Conservation (phyloP, 768 basidiomycete species). For the Lactarius sp. region DNA sequence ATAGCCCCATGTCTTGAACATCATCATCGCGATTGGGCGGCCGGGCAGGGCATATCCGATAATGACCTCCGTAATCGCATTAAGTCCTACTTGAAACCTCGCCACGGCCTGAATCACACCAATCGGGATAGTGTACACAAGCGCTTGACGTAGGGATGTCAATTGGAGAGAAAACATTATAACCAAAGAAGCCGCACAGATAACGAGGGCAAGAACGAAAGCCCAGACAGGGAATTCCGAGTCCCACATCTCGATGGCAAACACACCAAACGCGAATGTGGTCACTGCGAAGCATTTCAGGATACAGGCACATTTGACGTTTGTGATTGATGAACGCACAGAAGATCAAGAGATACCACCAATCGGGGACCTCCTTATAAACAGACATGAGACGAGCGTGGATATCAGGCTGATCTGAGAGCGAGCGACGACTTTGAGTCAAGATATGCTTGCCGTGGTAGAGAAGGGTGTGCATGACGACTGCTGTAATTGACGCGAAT, state of each 20-base stretch:
- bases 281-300: slow-evolving; percentile 32
- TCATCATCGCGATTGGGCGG: slow-evolving; percentile 74
- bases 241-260: slow-evolving; percentile 69
- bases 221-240: slow-evolving; percentile 68
- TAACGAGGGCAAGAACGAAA: slow-evolving; percentile 65
- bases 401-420: too few species aligned
- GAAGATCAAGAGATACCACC: too few species aligned
- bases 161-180: background rate
- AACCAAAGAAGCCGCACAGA: slow-evolving; percentile 36
- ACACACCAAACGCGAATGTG: slow-evolving; percentile 64
- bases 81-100: slow-evolving; percentile 67
- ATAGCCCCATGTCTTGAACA: slow-evolving; percentile 83
- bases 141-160: slow-evolving; percentile 25
- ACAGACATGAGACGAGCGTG: too few species aligned
- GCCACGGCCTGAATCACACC: slow-evolving; percentile 68
- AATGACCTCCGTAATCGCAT: slow-evolving; percentile 76
- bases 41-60: slow-evolving; percentile 79
- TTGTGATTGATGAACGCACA: too few species aligned
- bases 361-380: too few species aligned
- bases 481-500: too few species aligned
- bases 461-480: too few species aligned
- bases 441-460: too few species aligned
- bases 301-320: too few species aligned
- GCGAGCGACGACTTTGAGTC: too few species aligned
- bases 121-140: slow-evolving; percentile 46